Conservation (phyloP, 805 yeast species). For the Saccharomycopsis malanga region DNA sequence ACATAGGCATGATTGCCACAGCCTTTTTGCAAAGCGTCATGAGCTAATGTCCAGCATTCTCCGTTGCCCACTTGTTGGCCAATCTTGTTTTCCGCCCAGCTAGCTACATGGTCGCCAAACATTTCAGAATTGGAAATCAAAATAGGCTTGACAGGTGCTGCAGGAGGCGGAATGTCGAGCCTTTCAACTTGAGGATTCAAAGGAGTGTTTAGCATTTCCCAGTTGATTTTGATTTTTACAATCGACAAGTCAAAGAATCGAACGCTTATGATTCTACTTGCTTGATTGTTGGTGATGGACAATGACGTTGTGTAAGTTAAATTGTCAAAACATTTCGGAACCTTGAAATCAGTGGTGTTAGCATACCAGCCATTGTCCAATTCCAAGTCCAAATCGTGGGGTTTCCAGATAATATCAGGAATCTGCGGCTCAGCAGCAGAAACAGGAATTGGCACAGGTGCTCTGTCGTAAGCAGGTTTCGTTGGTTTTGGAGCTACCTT, state of each 20-base stretch:
- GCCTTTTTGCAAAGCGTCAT: conserved; percentile 44
- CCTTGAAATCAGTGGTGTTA: conserved; percentile 14
- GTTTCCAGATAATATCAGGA: conserved; percentile 27
- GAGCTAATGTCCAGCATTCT: conserved; percentile 58
- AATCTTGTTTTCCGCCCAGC: conserved; percentile 44
- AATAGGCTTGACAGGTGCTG: conserved; percentile 26
- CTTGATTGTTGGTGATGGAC: conserved; percentile 27
- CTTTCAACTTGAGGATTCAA: conserved; percentile 28
- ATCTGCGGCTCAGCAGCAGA: neutral
- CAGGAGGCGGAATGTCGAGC: conserved; percentile 39
- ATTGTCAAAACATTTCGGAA: conserved; percentile 35
- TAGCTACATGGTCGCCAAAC: conserved; percentile 47
- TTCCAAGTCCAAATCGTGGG: conserved; percentile 38
- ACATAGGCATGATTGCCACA: conserved; percentile 55
- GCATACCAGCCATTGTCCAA: conserved; percentile 43
- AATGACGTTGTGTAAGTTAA: conserved; percentile 30
- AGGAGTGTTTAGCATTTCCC: conserved; percentile 30
- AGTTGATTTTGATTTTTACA: conserved; percentile 30
- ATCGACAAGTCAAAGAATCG: conserved; percentile 39
- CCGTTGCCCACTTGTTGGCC: conserved; percentile 48
- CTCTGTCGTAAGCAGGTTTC: conserved; percentile 4
- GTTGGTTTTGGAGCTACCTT: conserved; percentile 27
- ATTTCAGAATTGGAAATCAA: conserved; percentile 31
- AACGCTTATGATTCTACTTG: conserved; percentile 31
- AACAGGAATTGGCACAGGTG: neutral